phyloP scores from a whole-genome alignment of 257 asterid genomes.

The Ilex aquifolium region DNA sequence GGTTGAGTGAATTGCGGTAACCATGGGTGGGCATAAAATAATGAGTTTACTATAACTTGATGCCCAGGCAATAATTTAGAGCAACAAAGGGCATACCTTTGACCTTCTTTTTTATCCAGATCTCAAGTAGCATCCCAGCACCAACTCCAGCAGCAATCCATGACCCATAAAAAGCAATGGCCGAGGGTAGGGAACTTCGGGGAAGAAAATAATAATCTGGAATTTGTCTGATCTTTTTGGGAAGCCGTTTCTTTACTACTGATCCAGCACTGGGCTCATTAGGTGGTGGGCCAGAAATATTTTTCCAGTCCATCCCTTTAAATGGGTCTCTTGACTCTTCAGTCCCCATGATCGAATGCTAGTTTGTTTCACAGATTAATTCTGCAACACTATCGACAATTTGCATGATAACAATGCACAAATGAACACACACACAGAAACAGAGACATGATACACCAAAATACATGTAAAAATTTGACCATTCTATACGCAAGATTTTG shows the following conservation, averaged over 20 bases:
- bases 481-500: too few species aligned
- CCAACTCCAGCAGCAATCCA: constrained; percentile 82
- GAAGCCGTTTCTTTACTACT: constrained; percentile 60
- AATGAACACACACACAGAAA: too few species aligned
- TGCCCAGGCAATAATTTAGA: too few species aligned
- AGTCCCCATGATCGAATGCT: constrained; percentile 22
- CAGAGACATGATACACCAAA: too few species aligned
- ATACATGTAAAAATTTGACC: too few species aligned
- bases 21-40: too few species aligned
- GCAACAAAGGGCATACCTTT: constrained; percentile 36
- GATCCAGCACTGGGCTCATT: constrained; percentile 31
- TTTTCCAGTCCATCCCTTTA: constrained; percentile 64
- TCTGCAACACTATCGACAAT: neutral
- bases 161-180: constrained; percentile 47
- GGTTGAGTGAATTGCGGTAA: too few species aligned
- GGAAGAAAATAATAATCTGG: constrained; percentile 86
- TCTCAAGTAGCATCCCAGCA: constrained; percentile 75
- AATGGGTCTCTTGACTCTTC: constrained; percentile 45
- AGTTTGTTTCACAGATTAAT: neutral
- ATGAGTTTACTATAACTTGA: too few species aligned
- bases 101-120: constrained; percentile 77
- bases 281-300: constrained; percentile 29
- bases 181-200: constrained; percentile 45
- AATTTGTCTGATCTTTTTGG: constrained; percentile 55
- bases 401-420: neutral